Percentiles rank a stretch among this genome's conserved stretches.
These are phyloP conservation scores for Myriangium duriaei DNA, from an alignment of 2,329 filamentous ascomycete genomes.

Conservation along the genomic window DNA sequence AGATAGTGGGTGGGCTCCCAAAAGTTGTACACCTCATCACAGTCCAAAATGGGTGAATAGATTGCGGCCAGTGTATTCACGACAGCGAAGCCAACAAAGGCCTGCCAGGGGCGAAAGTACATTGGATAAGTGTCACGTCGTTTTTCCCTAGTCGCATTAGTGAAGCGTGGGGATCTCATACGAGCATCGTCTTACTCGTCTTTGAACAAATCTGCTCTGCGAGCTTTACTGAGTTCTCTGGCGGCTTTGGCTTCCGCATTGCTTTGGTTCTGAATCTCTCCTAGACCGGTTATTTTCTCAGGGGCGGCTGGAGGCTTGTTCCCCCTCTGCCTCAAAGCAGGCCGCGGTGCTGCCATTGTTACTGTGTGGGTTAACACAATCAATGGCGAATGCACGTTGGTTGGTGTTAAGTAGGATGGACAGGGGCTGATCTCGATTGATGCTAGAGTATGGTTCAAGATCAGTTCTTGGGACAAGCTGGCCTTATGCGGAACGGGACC, in stretches of 20 bases:
- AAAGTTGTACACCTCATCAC: slow-evolving; percentile 98
- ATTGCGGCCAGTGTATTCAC: slow-evolving; percentile 65
- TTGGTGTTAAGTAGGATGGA: no score
- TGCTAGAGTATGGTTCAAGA: no score
- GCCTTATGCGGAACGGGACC: neutral
- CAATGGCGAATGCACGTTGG: neutral
- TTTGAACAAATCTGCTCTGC: slow-evolving; percentile 5
- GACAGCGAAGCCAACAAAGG: slow-evolving; percentile 43
- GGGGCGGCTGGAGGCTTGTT: slow-evolving; percentile 54
- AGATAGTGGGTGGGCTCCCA: slow-evolving; percentile 97
- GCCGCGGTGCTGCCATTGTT: neutral
- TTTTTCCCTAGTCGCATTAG: slow-evolving; percentile 3
- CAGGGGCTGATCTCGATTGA: neutral
- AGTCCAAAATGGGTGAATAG: slow-evolving; percentile 89
- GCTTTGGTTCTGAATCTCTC: slow-evolving; percentile 5
- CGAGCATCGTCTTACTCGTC: slow-evolving; percentile 1
- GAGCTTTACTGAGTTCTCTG: slow-evolving; percentile 5
- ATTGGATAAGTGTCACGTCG: slow-evolving; percentile 4
- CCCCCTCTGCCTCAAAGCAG: slow-evolving; percentile 1
- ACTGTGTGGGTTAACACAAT: neutral
- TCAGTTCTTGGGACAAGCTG: neutral
- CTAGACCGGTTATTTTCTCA: slow-evolving; percentile 53
- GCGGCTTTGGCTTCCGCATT: slow-evolving; percentile 7
- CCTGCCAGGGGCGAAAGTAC: slow-evolving; percentile 8
- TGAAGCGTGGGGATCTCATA: no score